Base-by-base conservation (phyloP, 139 green algal genomes). In the Tetraselmis chui region DNA sequence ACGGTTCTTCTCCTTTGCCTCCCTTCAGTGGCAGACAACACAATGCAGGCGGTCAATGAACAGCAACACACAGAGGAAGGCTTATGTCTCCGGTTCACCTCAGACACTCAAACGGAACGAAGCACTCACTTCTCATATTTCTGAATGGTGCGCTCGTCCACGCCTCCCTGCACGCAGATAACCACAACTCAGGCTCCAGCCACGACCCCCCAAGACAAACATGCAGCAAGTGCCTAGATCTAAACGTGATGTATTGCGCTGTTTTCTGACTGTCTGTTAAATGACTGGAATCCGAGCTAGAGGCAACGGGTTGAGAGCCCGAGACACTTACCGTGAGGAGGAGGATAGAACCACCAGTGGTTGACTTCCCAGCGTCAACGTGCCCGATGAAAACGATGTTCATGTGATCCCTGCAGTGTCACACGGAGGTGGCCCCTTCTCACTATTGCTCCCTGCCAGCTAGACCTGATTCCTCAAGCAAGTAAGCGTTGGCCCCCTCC, bases 341-440 rank as follows among this genome's bases (percentile, higher is more conserved):
- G 5, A 99, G 90, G 80, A 99, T 99, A 81, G 99, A 96, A 0
- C 97, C 97, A 23, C 95, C 97, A 5, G 98, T 95, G 1, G 97
- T 99, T 22, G 92, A 97, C 88, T 99, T 99, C 76, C 97, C 97
- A 11, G 97, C 97, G 82, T 99, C 97, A 76, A 99, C 97, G 86
- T 99, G 97, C 18, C 97, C 97, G 77, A 99, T 99, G 92, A 99
- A 99, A 23, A 99, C 96, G 18, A 99, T 87, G 90, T 99, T 99
- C 18, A 98, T 81, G 87, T 99, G 97, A 67, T 98, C 94, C 59
- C 94, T 90, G 79, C 86, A 85, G 27, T 90, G 59, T 1, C 27
- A 82, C 74, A 28, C 30, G 32, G n/a, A 79, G 31, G 31, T 32
- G 23, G 29, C n/a, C n/a, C n/a, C n/a, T n/a, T n/a, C n/a, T n/a